Conservation (phyloP, 768 basidiomycete genomes). For the Cystofilobasidium capitatum region DNA sequence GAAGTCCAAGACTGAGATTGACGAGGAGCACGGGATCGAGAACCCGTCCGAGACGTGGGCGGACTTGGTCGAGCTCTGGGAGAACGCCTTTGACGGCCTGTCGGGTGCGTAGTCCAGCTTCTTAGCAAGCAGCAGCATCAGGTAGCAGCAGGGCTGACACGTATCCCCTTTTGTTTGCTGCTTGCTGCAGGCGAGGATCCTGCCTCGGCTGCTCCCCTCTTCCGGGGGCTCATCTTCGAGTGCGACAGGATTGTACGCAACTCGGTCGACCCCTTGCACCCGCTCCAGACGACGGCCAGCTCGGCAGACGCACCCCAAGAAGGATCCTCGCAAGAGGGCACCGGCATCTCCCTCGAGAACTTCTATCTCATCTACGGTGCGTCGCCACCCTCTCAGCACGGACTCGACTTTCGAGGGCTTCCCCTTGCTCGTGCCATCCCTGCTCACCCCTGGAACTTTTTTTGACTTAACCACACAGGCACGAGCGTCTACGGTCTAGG, state of each 20-base stretch:
- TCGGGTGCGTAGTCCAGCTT: not conserved
- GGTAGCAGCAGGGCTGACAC: no score
- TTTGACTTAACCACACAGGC: not conserved
- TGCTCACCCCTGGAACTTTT: no score
- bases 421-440: not conserved
- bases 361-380: constrained; percentile 22
- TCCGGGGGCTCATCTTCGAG: constrained; percentile 23
- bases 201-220: constrained; percentile 16
- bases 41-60: constrained; percentile 13
- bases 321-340: not conserved
- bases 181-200: constrained; percentile 8
- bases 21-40: constrained; percentile 5
- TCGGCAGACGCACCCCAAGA: not conserved
- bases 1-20: not conserved
- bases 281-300: constrained; percentile 3
- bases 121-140: no score
- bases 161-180: not conserved
- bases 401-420: not conserved
- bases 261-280: not conserved
- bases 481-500: constrained; percentile 2
- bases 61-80: constrained; percentile 20
- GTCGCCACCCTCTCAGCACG: not conserved
- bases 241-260: constrained; percentile 21
- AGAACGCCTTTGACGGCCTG: constrained; percentile 17
- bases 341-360: not conserved